Conservation (phyloP, 1,284 basidiomycete genomes). For the Ganoderma sinense region DNA sequence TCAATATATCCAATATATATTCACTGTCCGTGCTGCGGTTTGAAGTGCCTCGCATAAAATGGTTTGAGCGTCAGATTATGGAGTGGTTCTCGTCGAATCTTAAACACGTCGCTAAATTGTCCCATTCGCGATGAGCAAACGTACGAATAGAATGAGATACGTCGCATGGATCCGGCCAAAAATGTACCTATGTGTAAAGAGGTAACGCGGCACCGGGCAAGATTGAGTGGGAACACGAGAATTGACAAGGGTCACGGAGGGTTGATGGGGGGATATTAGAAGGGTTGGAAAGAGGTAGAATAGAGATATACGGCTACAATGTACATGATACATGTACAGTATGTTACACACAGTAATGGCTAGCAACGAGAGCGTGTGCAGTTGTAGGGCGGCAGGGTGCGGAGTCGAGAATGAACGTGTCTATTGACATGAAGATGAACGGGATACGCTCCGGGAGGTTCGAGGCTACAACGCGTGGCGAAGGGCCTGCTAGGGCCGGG, state of each 20-base stretch:
- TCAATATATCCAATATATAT: not conserved
- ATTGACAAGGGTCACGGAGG: not conserved
- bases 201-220: not conserved
- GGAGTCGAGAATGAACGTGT: not conserved
- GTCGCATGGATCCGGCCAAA: not conserved
- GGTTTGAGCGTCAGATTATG: not conserved
- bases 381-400: not conserved
- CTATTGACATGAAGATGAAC: not conserved
- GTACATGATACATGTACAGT: constrained; percentile 6
- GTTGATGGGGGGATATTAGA: not conserved
- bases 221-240: not conserved
- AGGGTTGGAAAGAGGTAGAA: constrained; percentile 2
- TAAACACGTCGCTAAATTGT: not conserved
- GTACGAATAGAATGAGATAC: not conserved
- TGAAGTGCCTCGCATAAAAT: not conserved
- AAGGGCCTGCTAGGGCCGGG: not conserved
- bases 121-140: not conserved
- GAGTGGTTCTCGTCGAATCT: not conserved
- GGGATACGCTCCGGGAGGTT: not conserved
- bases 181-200: not conserved
- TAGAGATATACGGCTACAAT: constrained; percentile 9
- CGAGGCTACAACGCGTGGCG: not conserved
- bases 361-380: constrained; percentile 7
- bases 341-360: constrained; percentile 12
- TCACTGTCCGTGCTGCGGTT: not conserved